Evolutionary conservation across 2,329 filamentous ascomycete species (phyloP).

Genomic region (Scleromitrula shiraiana): DNA sequence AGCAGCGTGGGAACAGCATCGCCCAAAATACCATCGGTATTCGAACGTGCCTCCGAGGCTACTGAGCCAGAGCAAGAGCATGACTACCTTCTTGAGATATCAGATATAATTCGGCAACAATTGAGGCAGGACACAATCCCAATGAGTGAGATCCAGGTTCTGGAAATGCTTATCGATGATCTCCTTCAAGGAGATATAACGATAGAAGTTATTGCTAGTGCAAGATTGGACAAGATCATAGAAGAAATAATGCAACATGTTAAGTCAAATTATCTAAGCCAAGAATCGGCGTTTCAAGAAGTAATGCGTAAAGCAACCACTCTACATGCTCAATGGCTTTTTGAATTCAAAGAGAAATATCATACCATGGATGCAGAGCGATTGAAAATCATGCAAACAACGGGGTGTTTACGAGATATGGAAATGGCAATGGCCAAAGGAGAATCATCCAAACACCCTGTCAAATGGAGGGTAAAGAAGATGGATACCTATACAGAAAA

Average conservation of each 20-base stretch:
- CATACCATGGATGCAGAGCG: constrained; percentile 16
- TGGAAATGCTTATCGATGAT: constrained; percentile 6
- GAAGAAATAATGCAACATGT: constrained; percentile 14
- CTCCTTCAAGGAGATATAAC: neutral
- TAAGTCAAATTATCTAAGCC: neutral
- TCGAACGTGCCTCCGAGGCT: neutral
- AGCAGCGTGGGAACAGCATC: neutral
- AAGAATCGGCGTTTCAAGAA: neutral
- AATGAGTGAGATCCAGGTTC: neutral
- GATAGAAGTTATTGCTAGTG: constrained; percentile 4
- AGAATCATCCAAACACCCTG: neutral
- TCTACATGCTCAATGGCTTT: constrained; percentile 18
- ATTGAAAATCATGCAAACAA: constrained; percentile 13
- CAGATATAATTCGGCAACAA: constrained; percentile 3
- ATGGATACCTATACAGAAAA: constrained; percentile 1
- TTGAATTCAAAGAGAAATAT: constrained; percentile 14
- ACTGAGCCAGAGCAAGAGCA: too few relatives aligned
- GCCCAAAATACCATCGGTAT: neutral
- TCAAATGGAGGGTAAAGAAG: constrained; percentile 13
- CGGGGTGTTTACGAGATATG: constrained; percentile 14
- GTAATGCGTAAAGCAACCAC: constrained; percentile 9
- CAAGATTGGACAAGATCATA: constrained; percentile 15
- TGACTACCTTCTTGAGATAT: constrained; percentile 4
- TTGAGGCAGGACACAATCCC: constrained; percentile 1
- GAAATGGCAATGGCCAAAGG: constrained; percentile 3